A percentile compares a stretch with the other conserved stretches of the same genome.
These are phyloP conservation scores for Colletotrichum sp. DNA, from an alignment of 2,329 filamentous ascomycete species.

Conservation along the genomic window DNA sequence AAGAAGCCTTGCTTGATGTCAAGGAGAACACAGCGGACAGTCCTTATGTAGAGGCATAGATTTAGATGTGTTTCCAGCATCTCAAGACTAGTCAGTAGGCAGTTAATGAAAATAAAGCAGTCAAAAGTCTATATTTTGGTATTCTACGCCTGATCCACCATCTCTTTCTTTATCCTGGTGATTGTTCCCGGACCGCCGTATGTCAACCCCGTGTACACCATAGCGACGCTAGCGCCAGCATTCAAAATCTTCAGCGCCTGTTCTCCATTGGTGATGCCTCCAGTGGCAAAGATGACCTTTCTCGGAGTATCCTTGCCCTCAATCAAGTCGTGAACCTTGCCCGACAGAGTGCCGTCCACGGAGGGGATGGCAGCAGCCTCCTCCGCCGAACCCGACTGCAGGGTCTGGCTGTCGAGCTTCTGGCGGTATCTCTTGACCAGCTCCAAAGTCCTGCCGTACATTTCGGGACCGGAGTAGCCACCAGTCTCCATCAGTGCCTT, in stretches of 20 bases:
- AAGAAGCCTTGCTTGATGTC: background rate
- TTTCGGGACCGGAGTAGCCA: constrained; percentile 88
- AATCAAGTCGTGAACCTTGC: constrained; percentile 20
- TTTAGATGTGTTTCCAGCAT: background rate
- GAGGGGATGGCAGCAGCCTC: constrained; percentile 29
- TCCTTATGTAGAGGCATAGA: background rate
- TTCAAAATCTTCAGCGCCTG: constrained; percentile 84
- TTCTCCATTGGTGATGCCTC: constrained; percentile 87
- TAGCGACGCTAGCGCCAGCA: constrained; percentile 87
- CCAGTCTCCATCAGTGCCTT: constrained; percentile 75
- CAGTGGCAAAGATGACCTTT: constrained; percentile 92
- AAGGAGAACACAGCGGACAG: background rate
- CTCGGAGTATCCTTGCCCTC: constrained; percentile 36
- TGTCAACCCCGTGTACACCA: constrained; percentile 82
- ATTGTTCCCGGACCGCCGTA: constrained; percentile 69
- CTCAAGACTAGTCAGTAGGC: background rate
- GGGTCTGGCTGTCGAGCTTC: constrained; percentile 61
- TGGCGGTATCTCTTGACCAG: constrained; percentile 81
- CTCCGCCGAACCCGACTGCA: constrained; percentile 35
- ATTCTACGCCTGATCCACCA: constrained; percentile 47
- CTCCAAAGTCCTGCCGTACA: constrained; percentile 80
- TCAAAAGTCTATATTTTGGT: constrained; percentile 13
- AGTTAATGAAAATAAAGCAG: background rate
- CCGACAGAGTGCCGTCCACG: constrained; percentile 34
- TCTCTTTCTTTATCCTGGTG: constrained; percentile 68